A percentile compares a stretch with the other conserved stretches of the same genome.
Evolutionary conservation across 2,329 filamentous ascomycete species (phyloP).

Genomic region (Neopestalotiopsis sp.): DNA sequence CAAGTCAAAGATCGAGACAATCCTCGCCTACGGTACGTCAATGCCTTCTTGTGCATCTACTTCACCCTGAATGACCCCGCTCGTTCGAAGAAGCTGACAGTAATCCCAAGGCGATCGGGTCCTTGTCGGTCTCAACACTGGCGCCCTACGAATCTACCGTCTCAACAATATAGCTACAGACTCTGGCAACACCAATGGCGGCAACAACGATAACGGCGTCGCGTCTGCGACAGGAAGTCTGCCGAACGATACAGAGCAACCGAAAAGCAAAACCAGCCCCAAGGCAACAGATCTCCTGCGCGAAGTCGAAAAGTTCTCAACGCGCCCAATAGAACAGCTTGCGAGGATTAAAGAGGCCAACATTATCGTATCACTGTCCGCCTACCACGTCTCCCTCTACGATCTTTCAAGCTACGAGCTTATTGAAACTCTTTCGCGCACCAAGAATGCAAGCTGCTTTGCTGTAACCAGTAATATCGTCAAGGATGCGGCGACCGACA

Average conservation of each 20-base stretch:
- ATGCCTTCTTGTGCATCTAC: slow-evolving; percentile 8
- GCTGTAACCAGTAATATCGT: slow-evolving; percentile 96
- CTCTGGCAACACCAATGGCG: slow-evolving; percentile 28
- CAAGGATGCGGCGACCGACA: slow-evolving; percentile 83
- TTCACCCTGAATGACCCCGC: not conserved
- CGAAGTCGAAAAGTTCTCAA: slow-evolving; percentile 93
- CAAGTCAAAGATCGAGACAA: slow-evolving; percentile 96
- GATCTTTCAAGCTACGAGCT: slow-evolving; percentile 85
- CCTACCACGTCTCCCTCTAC: slow-evolving; percentile 87
- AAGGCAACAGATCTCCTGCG: slow-evolving; percentile 83
- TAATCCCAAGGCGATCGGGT: slow-evolving; percentile 77
- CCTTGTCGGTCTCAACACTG: slow-evolving; percentile 89
- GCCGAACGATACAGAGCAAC: slow-evolving; percentile 8
- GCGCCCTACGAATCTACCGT: slow-evolving; percentile 87
- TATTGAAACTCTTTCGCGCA: slow-evolving; percentile 79
- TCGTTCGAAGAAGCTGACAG: slow-evolving; percentile 8
- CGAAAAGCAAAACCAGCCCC: slow-evolving; percentile 33
- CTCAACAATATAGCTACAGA: slow-evolving; percentile 70
- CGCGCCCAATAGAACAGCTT: slow-evolving; percentile 88
- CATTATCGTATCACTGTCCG: slow-evolving; percentile 88
- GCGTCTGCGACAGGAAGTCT: slow-evolving; percentile 11
- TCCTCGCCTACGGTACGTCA: slow-evolving; percentile 80
- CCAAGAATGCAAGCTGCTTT: slow-evolving; percentile 88
- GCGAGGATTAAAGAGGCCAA: slow-evolving; percentile 95
- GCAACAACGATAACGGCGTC: slow-evolving; percentile 23